Base-by-base conservation (phyloP, 345 rosid species). In the Pseudoturritis turrita region DNA sequence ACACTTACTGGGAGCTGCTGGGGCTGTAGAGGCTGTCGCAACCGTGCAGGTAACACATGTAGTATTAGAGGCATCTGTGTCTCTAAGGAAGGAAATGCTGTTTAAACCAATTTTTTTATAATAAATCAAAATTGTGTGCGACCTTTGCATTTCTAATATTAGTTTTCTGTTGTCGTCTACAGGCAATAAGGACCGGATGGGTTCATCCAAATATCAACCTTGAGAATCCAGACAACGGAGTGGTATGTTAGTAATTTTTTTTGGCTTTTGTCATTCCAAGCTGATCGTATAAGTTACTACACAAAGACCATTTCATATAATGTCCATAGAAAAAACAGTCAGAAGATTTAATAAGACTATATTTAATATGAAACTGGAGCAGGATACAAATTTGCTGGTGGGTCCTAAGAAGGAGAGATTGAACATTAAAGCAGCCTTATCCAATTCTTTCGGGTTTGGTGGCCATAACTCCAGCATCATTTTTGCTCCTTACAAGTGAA, bases 161-260 rank as follows among this genome's bases (percentile, higher is more conserved):
- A 45, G 14, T 51, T 36, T 23, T 75, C 46, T 71, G 58, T 44
- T 60, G 17, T 67, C 58, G 54, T 36, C 51, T 52, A 35, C 71
- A 93, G 97, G 98, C 98, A 65, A 94, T 94, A 86, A 76, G 79
- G 57, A 91, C 95, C 9, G 97, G 98, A 40, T 94, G 97, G 96
- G 82, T 91, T 77, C 98, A 94, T 82, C 98, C 98, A 55, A 91
- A 91, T 77, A 75, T 94, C 82, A 94, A 94, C 75, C 86, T 91
- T 21, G 97, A 94, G 73, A 82, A 78, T 73, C 97, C 98, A 50
- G 98, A 89, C 55, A 74, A 73, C 61, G 87, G 83, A 80, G 83
- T 93, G 88, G 98, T 93, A 85, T 65, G 85, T 68, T 51, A 25
- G 18, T 68, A 8, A 36, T 2, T 6, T 18, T n/a, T 64, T 19